Evolutionary conservation across 73 alveolate genomes (phyloP).

Genomic region (Strombidium stylifer): DNA sequence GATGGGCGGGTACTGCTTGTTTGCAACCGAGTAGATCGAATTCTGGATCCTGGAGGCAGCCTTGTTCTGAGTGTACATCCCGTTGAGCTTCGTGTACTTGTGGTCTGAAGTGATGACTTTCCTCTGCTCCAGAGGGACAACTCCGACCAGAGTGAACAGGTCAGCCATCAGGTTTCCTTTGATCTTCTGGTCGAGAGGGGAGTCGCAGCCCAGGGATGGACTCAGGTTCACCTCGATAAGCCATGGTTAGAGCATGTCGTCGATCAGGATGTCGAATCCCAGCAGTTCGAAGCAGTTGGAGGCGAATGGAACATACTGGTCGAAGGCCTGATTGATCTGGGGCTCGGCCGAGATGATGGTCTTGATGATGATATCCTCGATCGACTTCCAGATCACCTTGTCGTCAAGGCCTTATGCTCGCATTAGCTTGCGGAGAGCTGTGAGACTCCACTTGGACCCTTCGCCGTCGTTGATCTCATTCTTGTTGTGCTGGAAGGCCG

Average conservation of each 20-base stretch:
- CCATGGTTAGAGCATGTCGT: slow-evolving; percentile 86
- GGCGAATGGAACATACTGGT: slow-evolving; percentile 52
- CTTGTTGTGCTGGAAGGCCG: slow-evolving; percentile 75
- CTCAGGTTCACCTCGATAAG: slow-evolving; percentile 90
- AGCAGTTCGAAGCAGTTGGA: slow-evolving; percentile 72
- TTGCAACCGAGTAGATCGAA: no score
- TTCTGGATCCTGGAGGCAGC: no score
- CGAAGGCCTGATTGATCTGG: slow-evolving; percentile 38
- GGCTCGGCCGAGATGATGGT: slow-evolving; percentile 68
- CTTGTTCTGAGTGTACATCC: no score
- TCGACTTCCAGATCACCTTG: slow-evolving; percentile 62
- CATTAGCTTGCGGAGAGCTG: slow-evolving; percentile 57
- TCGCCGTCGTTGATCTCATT: slow-evolving; percentile 71
- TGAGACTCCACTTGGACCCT: slow-evolving; percentile 87
- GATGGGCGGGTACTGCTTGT: no score
- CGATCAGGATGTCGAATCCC: slow-evolving; percentile 85
- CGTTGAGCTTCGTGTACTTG: no score
- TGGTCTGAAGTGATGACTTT: background rate
- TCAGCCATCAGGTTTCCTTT: slow-evolving; percentile 80
- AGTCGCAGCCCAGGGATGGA: slow-evolving; percentile 87
- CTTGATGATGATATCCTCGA: slow-evolving; percentile 79
- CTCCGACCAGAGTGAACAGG: slow-evolving; percentile 77
- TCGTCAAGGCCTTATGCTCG: slow-evolving; percentile 55
- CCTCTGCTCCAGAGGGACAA: slow-evolving; percentile 35
- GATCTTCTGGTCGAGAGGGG: slow-evolving; percentile 88